Evolutionary conservation across 352 stramenopile genomes (phyloP).

Genomic region (Pythium phragmiticola): DNA sequence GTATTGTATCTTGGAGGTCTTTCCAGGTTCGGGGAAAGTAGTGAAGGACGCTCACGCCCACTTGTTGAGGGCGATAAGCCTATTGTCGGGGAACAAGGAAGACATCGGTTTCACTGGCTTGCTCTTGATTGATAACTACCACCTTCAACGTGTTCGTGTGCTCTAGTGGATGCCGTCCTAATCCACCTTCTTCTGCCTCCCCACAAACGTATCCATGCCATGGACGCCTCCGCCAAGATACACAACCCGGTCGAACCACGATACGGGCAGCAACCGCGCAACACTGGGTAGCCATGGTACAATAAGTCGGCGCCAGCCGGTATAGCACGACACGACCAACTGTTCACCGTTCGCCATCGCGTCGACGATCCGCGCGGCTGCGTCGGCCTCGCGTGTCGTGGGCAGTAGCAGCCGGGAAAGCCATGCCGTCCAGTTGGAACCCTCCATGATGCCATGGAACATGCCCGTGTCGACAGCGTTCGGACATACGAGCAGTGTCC

Average conservation of each 20-base stretch:
- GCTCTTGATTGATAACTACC: too few relatives aligned
- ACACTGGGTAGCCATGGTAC: constrained; percentile 53
- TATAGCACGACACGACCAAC: constrained; percentile 66
- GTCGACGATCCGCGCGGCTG: constrained; percentile 48
- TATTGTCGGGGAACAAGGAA: neutral
- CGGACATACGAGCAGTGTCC: constrained; percentile 74
- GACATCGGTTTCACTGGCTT: too few relatives aligned
- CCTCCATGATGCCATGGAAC: constrained; percentile 60
- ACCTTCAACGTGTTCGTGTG: neutral
- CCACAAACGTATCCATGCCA: constrained; percentile 79
- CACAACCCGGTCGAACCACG: constrained; percentile 52
- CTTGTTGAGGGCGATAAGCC: neutral
- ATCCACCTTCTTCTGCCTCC: constrained; percentile 21
- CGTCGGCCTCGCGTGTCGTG: constrained; percentile 45
- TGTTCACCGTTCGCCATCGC: constrained; percentile 57
- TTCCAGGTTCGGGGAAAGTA: too few relatives aligned
- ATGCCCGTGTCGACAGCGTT: constrained; percentile 74
- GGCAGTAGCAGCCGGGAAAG: constrained; percentile 48
- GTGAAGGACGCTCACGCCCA: too few relatives aligned
- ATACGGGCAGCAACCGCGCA: constrained; percentile 54
- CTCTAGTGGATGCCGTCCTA: neutral
- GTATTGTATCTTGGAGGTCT: too few relatives aligned
- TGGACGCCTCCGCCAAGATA: constrained; percentile 56
- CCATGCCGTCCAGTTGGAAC: constrained; percentile 36
- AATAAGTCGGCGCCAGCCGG: constrained; percentile 46